Evolutionary conservation across 129 eudicot genomes (phyloP).

Genomic region (Calendula officinalis): DNA sequence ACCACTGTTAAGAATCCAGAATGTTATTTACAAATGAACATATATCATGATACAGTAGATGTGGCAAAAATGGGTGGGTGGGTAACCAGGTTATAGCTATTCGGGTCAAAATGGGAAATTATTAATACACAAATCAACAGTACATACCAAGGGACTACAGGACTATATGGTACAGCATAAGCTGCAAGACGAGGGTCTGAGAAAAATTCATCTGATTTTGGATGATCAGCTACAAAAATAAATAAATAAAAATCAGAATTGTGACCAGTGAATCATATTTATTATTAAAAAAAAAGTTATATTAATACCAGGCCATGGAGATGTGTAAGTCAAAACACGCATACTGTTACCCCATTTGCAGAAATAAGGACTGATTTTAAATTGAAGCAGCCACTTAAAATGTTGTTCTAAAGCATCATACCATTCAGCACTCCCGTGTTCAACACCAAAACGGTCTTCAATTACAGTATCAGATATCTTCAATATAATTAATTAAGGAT

Average conservation of each 20-base stretch:
- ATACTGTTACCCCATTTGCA: slow-evolving; percentile 98
- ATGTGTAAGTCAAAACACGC: slow-evolving; percentile 94
- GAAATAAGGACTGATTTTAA: slow-evolving; percentile 87
- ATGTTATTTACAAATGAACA: slow-evolving; percentile 16
- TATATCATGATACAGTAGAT: slow-evolving; percentile 5
- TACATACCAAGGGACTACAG: slow-evolving; percentile 79
- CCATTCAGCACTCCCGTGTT: slow-evolving; percentile 88
- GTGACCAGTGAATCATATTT: neutral
- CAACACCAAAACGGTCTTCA: slow-evolving; percentile 96
- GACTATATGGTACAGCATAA: slow-evolving; percentile 95
- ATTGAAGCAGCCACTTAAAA: slow-evolving; percentile 92
- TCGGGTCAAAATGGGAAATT: neutral
- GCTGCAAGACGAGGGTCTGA: slow-evolving; percentile 97
- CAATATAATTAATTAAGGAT: slow-evolving; percentile 54
- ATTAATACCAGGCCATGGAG: slow-evolving; percentile 92
- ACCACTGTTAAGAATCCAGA: slow-evolving; percentile 54
- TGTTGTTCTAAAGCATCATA: slow-evolving; percentile 81
- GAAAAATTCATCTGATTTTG: slow-evolving; percentile 91
- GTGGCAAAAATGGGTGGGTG: neutral
- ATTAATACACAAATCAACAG: neutral
- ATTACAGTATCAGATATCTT: slow-evolving; percentile 97
- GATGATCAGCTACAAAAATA: slow-evolving; percentile 75
- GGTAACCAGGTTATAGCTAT: neutral
- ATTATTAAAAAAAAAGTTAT: neutral
- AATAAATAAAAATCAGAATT: slow-evolving; percentile 4